Evolutionary conservation across 140 eudicot species (phyloP).

Genomic region (Stevia rebaudiana): DNA sequence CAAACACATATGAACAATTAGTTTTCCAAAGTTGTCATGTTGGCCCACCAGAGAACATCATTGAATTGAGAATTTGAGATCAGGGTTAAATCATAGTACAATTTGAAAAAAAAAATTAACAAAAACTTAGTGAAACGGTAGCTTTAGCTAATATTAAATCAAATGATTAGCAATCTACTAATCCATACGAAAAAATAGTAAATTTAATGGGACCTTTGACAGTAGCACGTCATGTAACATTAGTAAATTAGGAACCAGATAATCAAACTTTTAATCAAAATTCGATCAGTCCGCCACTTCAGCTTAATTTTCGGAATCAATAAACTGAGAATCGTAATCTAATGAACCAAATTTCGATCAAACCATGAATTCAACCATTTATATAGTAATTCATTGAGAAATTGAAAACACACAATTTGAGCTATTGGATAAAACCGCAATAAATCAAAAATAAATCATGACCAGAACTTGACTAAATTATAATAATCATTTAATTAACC

Average conservation of each 20-base stretch:
- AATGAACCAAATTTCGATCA: background rate
- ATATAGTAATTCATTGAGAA: background rate
- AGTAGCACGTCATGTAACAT: no score
- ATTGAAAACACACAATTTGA: background rate
- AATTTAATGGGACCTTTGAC: no score
- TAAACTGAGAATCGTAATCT: constrained; percentile 1
- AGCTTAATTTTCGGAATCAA: constrained; percentile 2
- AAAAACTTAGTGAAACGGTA: background rate
- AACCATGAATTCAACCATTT: background rate
- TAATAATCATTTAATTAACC: no score
- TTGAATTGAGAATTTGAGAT: background rate
- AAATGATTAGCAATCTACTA: background rate
- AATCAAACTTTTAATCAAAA: background rate
- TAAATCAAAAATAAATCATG: background rate
- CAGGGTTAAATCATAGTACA: background rate
- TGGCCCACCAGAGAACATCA: constrained; percentile 6
- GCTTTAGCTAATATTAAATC: background rate
- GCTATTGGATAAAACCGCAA: background rate
- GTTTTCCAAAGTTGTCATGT: background rate
- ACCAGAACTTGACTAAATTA: no score
- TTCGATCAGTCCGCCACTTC: background rate
- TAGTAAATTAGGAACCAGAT: background rate
- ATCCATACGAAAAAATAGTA: background rate
- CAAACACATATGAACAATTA: no score
- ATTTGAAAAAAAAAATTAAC: background rate